Conservation (phyloP, 2,329 filamentous ascomycete species). For the Sarocladium oryzae region DNA sequence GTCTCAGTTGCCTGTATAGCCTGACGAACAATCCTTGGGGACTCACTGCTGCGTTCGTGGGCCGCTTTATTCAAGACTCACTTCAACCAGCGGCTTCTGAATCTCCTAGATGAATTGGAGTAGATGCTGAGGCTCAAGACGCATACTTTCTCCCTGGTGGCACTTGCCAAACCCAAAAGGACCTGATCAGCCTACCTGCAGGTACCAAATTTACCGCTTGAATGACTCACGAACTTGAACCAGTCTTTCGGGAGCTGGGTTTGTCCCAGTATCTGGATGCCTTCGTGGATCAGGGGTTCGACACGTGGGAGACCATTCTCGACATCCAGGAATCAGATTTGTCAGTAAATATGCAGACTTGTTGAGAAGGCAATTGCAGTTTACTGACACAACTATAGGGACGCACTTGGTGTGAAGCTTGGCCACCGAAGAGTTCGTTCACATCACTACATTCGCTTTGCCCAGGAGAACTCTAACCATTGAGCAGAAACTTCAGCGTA, state of each 20-base stretch:
- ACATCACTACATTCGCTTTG: constrained; percentile 1
- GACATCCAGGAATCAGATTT: constrained; percentile 82
- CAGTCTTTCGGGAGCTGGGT: constrained; percentile 67
- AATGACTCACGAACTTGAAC: constrained; percentile 53
- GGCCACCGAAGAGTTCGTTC: constrained; percentile 68
- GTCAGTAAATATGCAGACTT: constrained; percentile 46
- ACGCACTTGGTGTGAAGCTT: constrained; percentile 69
- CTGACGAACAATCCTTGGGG: too few relatives aligned
- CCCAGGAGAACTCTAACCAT: constrained; percentile 12
- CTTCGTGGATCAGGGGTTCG: constrained; percentile 75
- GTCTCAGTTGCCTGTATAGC: too few relatives aligned
- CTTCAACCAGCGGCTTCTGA: background rate
- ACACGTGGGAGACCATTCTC: constrained; percentile 75
- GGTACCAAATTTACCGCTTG: constrained; percentile 15
- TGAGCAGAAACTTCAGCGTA: constrained; percentile 73
- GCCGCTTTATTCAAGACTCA: background rate
- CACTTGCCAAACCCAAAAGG: background rate
- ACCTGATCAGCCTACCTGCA: constrained; percentile 4
- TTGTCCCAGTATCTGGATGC: constrained; percentile 68
- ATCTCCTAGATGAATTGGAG: constrained; percentile 3
- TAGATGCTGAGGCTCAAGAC: constrained; percentile 2
- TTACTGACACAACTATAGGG: constrained; percentile 40
- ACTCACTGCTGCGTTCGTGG: too few relatives aligned
- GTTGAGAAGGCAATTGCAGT: background rate
- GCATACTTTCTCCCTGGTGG: background rate